These are phyloP conservation scores for Irpex rosettiformis DNA, from an alignment of 1,284 basidiomycete species.

Conservation along the genomic window DNA sequence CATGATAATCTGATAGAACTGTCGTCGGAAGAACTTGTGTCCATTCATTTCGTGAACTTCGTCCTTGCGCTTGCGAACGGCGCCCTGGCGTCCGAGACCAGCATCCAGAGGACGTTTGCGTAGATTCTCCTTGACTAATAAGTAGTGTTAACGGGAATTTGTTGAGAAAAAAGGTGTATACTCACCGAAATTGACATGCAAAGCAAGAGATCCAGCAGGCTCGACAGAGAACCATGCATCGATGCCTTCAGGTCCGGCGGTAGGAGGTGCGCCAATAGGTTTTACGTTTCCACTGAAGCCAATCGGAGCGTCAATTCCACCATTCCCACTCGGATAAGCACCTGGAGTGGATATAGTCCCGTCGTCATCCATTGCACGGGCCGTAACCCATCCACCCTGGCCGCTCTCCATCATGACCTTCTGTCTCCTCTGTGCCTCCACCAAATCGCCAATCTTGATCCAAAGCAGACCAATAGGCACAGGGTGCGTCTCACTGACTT, in stretches of 20 bases:
- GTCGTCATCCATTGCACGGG: constrained; percentile 76
- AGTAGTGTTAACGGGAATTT: constrained; percentile 15
- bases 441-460: constrained; percentile 93
- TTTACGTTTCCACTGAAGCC: constrained; percentile 38
- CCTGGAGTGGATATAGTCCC: constrained; percentile 33
- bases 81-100: constrained; percentile 96
- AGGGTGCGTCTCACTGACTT: constrained; percentile 74
- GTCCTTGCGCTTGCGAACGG: constrained; percentile 95
- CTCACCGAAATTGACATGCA: constrained; percentile 89
- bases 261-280: constrained; percentile 28
- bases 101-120: constrained; percentile 92
- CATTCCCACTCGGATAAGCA: constrained; percentile 36
- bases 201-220: constrained; percentile 89
- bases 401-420: constrained; percentile 85
- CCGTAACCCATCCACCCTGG: constrained; percentile 92
- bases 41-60: constrained; percentile 99
- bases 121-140: constrained; percentile 91
- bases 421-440: constrained; percentile 92
- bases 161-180: constrained; percentile 15
- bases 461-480: constrained; percentile 95
- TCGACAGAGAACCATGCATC: constrained; percentile 98
- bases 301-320: constrained; percentile 58
- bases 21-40: constrained; percentile 95
- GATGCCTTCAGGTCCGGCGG: constrained; percentile 66
- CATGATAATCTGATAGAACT: constrained; percentile 98